Evolutionary conservation across 2,329 filamentous ascomycete genomes (phyloP).

Genomic region (Alternaria alternata): DNA sequence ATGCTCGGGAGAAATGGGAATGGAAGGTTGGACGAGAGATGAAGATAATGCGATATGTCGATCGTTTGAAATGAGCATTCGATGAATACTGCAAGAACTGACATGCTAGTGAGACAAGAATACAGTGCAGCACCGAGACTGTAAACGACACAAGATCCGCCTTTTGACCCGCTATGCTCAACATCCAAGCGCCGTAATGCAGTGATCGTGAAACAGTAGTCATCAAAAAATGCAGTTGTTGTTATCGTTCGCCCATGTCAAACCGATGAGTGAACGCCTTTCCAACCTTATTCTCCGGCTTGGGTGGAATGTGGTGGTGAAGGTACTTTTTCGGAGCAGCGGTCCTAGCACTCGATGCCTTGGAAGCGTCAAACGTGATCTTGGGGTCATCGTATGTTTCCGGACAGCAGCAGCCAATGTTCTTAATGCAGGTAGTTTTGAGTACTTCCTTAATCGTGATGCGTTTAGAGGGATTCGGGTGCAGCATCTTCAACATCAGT

Average conservation of each 20-base stretch:
- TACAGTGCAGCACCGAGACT: neutral
- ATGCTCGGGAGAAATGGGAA: neutral
- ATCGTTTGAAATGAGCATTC: conserved; percentile 8
- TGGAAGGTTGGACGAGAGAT: neutral
- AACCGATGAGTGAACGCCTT: conserved; percentile 50
- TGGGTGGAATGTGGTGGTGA: conserved; percentile 56
- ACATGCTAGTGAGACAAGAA: conserved; percentile 6
- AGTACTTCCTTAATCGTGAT: conserved; percentile 74
- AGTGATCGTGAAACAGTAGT: conserved; percentile 4
- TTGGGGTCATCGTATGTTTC: conserved; percentile 73
- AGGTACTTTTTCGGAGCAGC: conserved; percentile 50
- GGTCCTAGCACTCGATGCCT: conserved; percentile 44
- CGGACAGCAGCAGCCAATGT: conserved; percentile 79
- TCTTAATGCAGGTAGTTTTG: conserved; percentile 75
- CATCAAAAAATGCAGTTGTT: conserved; percentile 2
- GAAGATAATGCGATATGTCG: conserved; percentile 1
- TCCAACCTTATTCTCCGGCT: conserved; percentile 47
- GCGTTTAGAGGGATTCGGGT: conserved; percentile 76
- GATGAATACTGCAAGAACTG: neutral
- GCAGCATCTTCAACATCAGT: conserved; percentile 80
- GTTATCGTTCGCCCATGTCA: conserved; percentile 50
- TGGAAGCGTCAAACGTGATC: conserved; percentile 67
- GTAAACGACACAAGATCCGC: neutral
- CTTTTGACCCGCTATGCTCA: conserved; percentile 7
- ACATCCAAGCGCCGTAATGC: conserved; percentile 4